Evolutionary conservation across 441 rosid genomes (phyloP), one percentile per base, ranked within the genome.

Genomic region (Gossypium trilobum): DNA sequence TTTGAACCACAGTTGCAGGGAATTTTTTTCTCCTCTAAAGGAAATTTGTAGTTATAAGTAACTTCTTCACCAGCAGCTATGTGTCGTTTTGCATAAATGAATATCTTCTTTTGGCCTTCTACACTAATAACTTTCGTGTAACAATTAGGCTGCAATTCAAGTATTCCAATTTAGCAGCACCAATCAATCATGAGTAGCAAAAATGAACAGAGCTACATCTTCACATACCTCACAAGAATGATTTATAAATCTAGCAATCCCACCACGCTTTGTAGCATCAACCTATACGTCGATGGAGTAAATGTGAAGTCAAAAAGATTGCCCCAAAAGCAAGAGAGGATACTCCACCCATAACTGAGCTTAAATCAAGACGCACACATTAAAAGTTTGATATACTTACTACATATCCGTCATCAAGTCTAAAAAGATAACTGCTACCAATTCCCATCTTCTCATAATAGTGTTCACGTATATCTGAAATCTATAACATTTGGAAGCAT

Each of bases 241-340:
- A 75, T 95, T 95, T 81, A 95, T 91, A 83, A 95, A 95, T 84
- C 99, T 89, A 31, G 99, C 99, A 85, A 92, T 83, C 72, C 99
- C 99, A 60, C 99, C 99, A 80, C 96, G 90, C 84, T 92, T 95
- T 69, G 99, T 95, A 68, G 99, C 99, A 85, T 95, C 99, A 78
- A 95, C 87, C 99, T 95, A 77, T 62, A 76, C 19, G 74, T 54
- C 36, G 73, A 78, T 9, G 72, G 70, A 36, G 25, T 50, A 68
- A 64, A 60, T 33, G 62, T 44, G 29, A 75, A 78, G 63, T 71
- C 68, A 44, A 68, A 5, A 48, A 65, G 55, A 66, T 22, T 71
- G 16, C 52, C 29, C 51, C 51, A 68, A 51, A 6, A 62, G 39
- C 44, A 71, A 13, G 48, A 5, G 23, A 44, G 44, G 17, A 51